phyloP scores from a whole-genome alignment of 352 stramenopile species.

The Saprolegnia parasitica region DNA sequence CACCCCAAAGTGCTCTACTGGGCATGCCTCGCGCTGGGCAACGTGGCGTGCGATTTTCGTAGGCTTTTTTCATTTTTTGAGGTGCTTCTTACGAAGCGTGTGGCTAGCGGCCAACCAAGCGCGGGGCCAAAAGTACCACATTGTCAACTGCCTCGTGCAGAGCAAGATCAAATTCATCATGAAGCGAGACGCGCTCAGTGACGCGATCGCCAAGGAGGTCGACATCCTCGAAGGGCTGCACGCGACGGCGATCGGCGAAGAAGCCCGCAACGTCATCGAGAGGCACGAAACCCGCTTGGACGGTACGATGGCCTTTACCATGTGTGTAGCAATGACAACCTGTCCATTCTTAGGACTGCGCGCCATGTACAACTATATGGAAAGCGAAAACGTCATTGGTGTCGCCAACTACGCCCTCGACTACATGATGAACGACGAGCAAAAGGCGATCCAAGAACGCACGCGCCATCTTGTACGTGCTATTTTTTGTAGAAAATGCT shows the following conservation, averaged over 20 bases:
- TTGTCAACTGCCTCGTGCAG: conserved; percentile 43
- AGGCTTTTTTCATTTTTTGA: neutral
- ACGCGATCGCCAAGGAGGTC: conserved; percentile 37
- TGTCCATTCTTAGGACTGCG: conserved; percentile 29
- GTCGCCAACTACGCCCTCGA: conserved; percentile 59
- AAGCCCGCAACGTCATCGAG: conserved; percentile 67
- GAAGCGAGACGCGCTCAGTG: conserved; percentile 43
- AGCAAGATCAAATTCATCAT: conserved; percentile 47
- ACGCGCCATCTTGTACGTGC: conserved; percentile 1
- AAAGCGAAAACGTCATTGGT: conserved; percentile 43
- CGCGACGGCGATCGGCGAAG: conserved; percentile 51
- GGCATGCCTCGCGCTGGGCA: conserved; percentile 46
- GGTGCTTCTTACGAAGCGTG: neutral
- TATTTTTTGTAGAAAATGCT: neutral
- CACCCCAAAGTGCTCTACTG: conserved; percentile 52
- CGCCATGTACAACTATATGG: conserved; percentile 37
- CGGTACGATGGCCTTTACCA: conserved; percentile 11
- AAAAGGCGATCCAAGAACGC: conserved; percentile 42
- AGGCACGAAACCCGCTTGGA: conserved; percentile 42
- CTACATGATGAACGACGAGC: conserved; percentile 50
- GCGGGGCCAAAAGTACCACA: conserved; percentile 27
- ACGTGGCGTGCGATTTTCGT: conserved; percentile 38
- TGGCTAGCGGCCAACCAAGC: conserved; percentile 18
- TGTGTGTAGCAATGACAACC: neutral
- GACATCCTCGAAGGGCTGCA: conserved; percentile 37